Evolutionary conservation across 176 grass and related monocot species (phyloP).

Genomic region (Rhynchospora tenuis): DNA sequence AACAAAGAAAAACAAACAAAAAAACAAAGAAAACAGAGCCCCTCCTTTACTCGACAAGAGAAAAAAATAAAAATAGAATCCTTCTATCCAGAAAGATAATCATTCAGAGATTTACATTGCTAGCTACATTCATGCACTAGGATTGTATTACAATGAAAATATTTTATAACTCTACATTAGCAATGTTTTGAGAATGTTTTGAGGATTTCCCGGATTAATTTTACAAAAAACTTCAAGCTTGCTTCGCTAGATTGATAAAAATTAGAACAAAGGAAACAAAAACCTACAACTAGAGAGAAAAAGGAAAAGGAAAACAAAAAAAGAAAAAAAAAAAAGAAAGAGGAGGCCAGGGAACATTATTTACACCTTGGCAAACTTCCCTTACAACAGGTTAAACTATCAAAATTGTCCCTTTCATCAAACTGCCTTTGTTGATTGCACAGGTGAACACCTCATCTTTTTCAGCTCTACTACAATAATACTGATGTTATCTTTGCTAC

Average conservation of each 20-base stretch:
- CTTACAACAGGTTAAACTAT: neutral
- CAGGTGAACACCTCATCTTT: slow-evolving; percentile 19
- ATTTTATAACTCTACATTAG: neutral
- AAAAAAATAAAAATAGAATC: too few relatives aligned
- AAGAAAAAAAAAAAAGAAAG: neutral
- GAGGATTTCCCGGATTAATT: neutral
- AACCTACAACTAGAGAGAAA: neutral
- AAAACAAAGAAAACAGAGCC: too few relatives aligned
- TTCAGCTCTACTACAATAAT: slow-evolving; percentile 63
- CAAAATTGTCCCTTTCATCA: neutral
- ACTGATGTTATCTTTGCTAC: slow-evolving; percentile 77
- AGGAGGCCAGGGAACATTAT: neutral
- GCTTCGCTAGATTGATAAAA: neutral
- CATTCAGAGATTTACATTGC: neutral
- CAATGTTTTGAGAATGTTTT: neutral
- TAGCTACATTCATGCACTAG: neutral
- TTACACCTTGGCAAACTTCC: neutral
- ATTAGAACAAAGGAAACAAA: neutral
- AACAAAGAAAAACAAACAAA: too few relatives aligned
- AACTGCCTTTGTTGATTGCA: neutral
- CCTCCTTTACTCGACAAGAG: too few relatives aligned
- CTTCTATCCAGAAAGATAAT: too few relatives aligned
- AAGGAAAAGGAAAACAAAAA: neutral
- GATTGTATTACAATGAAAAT: neutral
- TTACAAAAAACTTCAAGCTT: neutral